Conservation (phyloP, 495 filamentous ascomycete species). For the Penicillium canescens region DNA sequence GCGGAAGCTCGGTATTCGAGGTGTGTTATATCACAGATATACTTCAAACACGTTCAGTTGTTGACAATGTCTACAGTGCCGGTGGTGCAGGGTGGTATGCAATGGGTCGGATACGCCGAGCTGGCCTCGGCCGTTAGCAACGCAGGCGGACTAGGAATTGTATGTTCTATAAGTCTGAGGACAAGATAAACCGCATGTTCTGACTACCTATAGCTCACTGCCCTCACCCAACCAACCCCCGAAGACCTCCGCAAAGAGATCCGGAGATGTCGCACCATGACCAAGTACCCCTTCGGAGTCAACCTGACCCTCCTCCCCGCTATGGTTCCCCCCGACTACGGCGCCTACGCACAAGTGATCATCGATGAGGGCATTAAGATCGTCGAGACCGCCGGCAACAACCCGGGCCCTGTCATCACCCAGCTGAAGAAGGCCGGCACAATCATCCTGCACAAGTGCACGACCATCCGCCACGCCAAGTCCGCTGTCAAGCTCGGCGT, state of each 20-base stretch:
- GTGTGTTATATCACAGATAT: conserved; percentile 40
- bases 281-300: conserved; percentile 86
- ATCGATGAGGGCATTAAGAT: conserved; percentile 93
- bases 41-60: neutral
- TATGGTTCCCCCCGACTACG: conserved; percentile 86
- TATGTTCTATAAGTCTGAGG: conserved; percentile 22
- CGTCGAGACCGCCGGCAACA: conserved; percentile 96
- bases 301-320: conserved; percentile 95
- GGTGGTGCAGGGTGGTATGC: conserved; percentile 98
- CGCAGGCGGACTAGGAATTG: conserved; percentile 89
- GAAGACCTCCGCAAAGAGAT: conserved; percentile 95
- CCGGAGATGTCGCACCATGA: conserved; percentile 80
- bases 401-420: conserved; percentile 85
- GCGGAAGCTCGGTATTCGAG: conserved; percentile 79
- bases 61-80: conserved; percentile 62
- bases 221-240: conserved; percentile 90
- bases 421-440: conserved; percentile 78
- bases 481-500: conserved; percentile 92
- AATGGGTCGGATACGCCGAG: conserved; percentile 88
- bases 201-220: conserved; percentile 60
- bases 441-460: conserved; percentile 95
- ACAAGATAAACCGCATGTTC: neutral
- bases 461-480: conserved; percentile 90
- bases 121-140: conserved; percentile 93
- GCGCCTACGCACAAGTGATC: conserved; percentile 86